Conservation (phyloP, 108 stramenopile species). For the Heterococcus sp. region DNA sequence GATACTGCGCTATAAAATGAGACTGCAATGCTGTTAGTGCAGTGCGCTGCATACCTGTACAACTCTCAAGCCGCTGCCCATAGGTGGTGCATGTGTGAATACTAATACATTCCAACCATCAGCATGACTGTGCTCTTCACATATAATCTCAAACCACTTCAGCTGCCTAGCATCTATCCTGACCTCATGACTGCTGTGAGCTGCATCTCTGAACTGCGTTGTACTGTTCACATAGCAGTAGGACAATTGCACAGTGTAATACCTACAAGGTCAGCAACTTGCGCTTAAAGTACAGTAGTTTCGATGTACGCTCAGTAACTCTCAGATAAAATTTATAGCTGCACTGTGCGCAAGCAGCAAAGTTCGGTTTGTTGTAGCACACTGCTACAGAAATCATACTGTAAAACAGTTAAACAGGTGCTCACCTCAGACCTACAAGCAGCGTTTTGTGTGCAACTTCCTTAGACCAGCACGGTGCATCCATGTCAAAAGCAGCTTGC, state of each 20-base stretch:
- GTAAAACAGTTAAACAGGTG: too few relatives aligned
- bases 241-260: too few relatives aligned
- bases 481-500: conserved; percentile 57
- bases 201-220: conserved; percentile 77
- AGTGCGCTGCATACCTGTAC: conserved; percentile 58
- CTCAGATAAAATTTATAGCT: too few relatives aligned
- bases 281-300: too few relatives aligned
- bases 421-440: conserved; percentile 76
- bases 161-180: conserved; percentile 78
- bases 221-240: too few relatives aligned
- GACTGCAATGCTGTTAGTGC: not conserved
- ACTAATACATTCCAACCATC: conserved; percentile 90
- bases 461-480: conserved; percentile 71
- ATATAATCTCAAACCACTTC: conserved; percentile 77
- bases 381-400: too few relatives aligned
- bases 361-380: too few relatives aligned
- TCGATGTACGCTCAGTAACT: too few relatives aligned
- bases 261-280: too few relatives aligned
- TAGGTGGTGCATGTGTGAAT: conserved; percentile 87
- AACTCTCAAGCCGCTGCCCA: conserved; percentile 77
- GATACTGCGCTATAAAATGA: too few relatives aligned
- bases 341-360: too few relatives aligned
- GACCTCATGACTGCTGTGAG: conserved; percentile 84
- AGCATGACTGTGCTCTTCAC: conserved; percentile 65
- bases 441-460: conserved; percentile 81